Evolutionary conservation across 345 rosid genomes (phyloP).

Genomic region (Physaria fendleri): DNA sequence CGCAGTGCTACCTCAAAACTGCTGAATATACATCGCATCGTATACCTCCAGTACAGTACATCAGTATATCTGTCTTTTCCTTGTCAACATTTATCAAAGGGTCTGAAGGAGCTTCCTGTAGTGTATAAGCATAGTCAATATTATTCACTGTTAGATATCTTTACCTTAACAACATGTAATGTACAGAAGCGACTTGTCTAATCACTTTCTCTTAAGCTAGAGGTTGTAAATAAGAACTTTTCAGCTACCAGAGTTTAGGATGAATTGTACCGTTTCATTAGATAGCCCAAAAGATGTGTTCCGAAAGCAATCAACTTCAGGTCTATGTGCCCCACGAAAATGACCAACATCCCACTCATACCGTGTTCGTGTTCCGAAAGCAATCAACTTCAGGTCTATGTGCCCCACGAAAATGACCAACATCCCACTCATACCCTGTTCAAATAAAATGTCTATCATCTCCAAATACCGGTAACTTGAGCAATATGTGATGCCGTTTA

Average conservation of each 20-base stretch:
- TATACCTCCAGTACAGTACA: conserved; percentile 97
- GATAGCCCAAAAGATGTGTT: conserved; percentile 72
- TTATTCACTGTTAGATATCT: background rate
- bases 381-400: conserved; percentile 85
- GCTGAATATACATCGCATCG: conserved; percentile 96
- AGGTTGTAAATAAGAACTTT: background rate
- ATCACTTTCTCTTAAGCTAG: background rate
- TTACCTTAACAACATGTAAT: background rate
- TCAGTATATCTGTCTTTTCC: conserved; percentile 62
- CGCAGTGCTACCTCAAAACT: conserved; percentile 55
- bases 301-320: conserved; percentile 88
- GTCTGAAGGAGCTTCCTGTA: conserved; percentile 56
- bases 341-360: conserved; percentile 99
- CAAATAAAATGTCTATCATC: conserved; percentile 15
- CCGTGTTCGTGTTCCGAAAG: conserved; percentile 76
- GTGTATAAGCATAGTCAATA: background rate
- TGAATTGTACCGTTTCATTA: conserved; percentile 43
- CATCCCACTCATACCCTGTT: conserved; percentile 95
- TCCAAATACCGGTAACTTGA: background rate
- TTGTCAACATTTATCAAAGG: conserved; percentile 66
- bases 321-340: conserved; percentile 66
- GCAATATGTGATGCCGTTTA: background rate
- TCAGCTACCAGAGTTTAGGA: background rate
- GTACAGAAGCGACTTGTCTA: background rate
- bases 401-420: conserved; percentile 81